Conservation (phyloP, 2,329 filamentous ascomycete genomes). For the Rutstroemia sp. region DNA sequence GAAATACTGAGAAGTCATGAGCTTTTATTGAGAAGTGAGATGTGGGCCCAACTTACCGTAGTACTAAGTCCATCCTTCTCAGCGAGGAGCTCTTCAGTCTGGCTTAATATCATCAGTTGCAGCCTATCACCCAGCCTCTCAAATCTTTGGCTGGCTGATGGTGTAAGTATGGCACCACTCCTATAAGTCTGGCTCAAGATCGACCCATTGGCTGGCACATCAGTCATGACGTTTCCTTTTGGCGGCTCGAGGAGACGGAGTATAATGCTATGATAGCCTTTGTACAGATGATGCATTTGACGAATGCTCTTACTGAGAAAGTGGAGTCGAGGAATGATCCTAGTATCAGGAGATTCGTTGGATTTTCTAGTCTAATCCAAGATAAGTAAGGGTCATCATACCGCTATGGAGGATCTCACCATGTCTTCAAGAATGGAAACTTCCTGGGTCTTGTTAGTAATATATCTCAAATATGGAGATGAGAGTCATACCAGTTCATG, state of each 20-base stretch:
- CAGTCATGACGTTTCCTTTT: slow-evolving; percentile 28
- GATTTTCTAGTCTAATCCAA: slow-evolving; percentile 29
- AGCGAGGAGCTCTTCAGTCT: slow-evolving; percentile 54
- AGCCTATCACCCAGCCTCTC: slow-evolving; percentile 51
- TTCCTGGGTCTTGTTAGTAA: slow-evolving; percentile 12
- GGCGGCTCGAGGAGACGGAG: slow-evolving; percentile 41
- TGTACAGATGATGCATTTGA: slow-evolving; percentile 52
- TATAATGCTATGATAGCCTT: slow-evolving; percentile 53
- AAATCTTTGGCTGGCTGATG: slow-evolving; percentile 49
- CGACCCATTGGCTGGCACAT: slow-evolving; percentile 21
- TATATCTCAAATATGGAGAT: background rate
- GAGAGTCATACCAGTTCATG: slow-evolving; percentile 38
- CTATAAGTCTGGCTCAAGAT: background rate
- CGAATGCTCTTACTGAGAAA: slow-evolving; percentile 53
- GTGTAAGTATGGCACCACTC: slow-evolving; percentile 30
- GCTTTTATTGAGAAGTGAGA: slow-evolving; percentile 6
- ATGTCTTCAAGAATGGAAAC: slow-evolving; percentile 24
- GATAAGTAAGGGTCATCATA: background rate
- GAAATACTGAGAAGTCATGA: slow-evolving; percentile 51
- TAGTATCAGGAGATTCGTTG: slow-evolving; percentile 34
- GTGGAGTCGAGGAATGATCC: slow-evolving; percentile 52
- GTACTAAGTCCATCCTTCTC: slow-evolving; percentile 65
- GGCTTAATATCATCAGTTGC: slow-evolving; percentile 51
- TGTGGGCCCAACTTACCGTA: slow-evolving; percentile 39
- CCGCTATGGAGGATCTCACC: slow-evolving; percentile 11